Conservation (phyloP, 2,329 filamentous ascomycete genomes). For the Exophiala viscosa region DNA sequence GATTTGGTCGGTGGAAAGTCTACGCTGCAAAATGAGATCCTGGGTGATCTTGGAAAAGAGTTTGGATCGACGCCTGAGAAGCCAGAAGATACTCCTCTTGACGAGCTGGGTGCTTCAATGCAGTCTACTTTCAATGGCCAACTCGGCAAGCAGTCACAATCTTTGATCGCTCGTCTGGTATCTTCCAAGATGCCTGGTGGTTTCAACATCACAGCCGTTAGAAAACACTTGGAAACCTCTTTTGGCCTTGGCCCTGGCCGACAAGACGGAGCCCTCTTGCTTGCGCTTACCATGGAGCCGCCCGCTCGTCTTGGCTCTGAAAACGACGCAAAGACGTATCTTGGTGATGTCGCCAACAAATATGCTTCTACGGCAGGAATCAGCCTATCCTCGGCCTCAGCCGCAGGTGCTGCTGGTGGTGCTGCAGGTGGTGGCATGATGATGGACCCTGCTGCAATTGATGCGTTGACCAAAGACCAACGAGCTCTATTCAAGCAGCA, state of each 20-base stretch:
- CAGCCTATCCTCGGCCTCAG: constrained; percentile 68
- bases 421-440: constrained; percentile 79
- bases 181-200: constrained; percentile 99
- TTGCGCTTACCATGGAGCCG: constrained; percentile 92
- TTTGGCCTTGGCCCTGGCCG: constrained; percentile 85
- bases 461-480: constrained; percentile 96
- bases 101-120: constrained; percentile 92
- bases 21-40: constrained; percentile 96
- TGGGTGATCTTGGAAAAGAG: constrained; percentile 95
- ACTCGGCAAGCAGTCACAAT: constrained; percentile 92
- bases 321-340: constrained; percentile 83
- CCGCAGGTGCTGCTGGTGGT: constrained; percentile 67
- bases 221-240: constrained; percentile 90
- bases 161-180: constrained; percentile 87
- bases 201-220: constrained; percentile 94
- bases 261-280: constrained; percentile 83
- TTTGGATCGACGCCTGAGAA: constrained; percentile 98
- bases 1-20: constrained; percentile 98
- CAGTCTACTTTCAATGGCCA: constrained; percentile 99
- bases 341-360: constrained; percentile 84
- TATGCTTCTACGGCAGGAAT: constrained; percentile 82
- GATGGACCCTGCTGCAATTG: constrained; percentile 97
- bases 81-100: constrained; percentile 93
- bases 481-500: constrained; percentile 96
- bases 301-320: constrained; percentile 83